phyloP scores from a whole-genome alignment of 1,284 basidiomycete genomes.

The Crepidotus sp. region DNA sequence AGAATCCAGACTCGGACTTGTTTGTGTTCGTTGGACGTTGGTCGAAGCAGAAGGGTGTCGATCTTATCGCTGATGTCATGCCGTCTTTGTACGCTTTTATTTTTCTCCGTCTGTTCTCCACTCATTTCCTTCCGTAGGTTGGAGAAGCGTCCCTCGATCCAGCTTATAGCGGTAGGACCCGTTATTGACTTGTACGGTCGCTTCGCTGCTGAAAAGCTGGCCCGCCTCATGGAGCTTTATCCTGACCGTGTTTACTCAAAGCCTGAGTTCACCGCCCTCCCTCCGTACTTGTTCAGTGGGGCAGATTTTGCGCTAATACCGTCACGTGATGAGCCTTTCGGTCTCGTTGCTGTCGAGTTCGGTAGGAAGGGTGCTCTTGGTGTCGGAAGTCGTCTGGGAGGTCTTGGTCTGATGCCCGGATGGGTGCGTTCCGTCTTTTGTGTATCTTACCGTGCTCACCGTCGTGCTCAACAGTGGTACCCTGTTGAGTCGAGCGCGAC shows the following conservation, averaged over 20 bases:
- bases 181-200: constrained; percentile 92
- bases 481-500: constrained; percentile 88
- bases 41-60: constrained; percentile 96
- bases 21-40: constrained; percentile 94
- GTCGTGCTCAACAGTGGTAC: constrained; percentile 62
- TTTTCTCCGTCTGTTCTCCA: not conserved
- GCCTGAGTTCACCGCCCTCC: constrained; percentile 89
- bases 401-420: constrained; percentile 92
- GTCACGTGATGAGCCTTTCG: constrained; percentile 91
- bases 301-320: constrained; percentile 92
- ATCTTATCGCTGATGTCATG: constrained; percentile 91
- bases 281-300: constrained; percentile 86
- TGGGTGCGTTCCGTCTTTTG: constrained; percentile 54
- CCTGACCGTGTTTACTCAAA: constrained; percentile 89
- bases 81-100: constrained; percentile 57
- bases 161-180: constrained; percentile 82
- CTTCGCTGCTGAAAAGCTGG: constrained; percentile 88
- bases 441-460: constrained; percentile 13
- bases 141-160: constrained; percentile 79
- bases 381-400: constrained; percentile 86
- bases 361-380: constrained; percentile 91
- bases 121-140: constrained; percentile 36
- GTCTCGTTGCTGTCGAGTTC: constrained; percentile 90
- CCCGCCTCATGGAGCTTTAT: constrained; percentile 87
- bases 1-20: constrained; percentile 80